These are phyloP conservation scores for Epichloe gansuensis DNA, from an alignment of 2,329 filamentous ascomycete genomes.

Conservation along the genomic window DNA sequence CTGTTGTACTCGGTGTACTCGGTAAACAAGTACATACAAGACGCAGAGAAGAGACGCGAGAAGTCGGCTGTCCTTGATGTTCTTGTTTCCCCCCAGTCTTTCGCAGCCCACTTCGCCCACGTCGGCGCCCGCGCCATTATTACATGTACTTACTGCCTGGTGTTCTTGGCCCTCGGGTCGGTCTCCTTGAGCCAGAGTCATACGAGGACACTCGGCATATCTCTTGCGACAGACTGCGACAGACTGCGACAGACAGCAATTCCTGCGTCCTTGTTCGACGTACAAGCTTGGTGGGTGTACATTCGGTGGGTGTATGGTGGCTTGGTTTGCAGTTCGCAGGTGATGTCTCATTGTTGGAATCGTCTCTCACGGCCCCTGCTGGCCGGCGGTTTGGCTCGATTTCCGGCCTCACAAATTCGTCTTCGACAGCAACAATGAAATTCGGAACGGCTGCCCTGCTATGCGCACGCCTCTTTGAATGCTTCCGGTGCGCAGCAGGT, in stretches of 20 bases:
- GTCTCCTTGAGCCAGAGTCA: no score
- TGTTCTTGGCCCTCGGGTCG: no score
- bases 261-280: no score
- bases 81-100: no score
- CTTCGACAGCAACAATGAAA: constrained; percentile 9
- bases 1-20: no score
- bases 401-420: not conserved
- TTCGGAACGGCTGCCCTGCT: constrained; percentile 7
- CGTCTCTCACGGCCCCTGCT: not conserved
- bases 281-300: no score
- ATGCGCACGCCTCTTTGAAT: constrained; percentile 7
- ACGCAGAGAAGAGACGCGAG: no score
- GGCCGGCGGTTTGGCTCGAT: not conserved
- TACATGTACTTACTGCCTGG: not conserved
- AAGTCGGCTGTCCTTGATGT: no score
- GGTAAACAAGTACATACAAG: no score
- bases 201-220: no score
- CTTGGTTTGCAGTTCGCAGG: not conserved
- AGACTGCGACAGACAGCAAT: not conserved
- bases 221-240: no score
- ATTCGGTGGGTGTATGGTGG: no score
- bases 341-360: constrained; percentile 3
- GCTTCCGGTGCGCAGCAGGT: constrained; percentile 8
- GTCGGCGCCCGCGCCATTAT: not conserved
- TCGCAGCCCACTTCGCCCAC: not conserved